These are phyloP conservation scores for Vaccinium myrtillus DNA, from an alignment of 148 eudicot genomes.

Conservation along the genomic window DNA sequence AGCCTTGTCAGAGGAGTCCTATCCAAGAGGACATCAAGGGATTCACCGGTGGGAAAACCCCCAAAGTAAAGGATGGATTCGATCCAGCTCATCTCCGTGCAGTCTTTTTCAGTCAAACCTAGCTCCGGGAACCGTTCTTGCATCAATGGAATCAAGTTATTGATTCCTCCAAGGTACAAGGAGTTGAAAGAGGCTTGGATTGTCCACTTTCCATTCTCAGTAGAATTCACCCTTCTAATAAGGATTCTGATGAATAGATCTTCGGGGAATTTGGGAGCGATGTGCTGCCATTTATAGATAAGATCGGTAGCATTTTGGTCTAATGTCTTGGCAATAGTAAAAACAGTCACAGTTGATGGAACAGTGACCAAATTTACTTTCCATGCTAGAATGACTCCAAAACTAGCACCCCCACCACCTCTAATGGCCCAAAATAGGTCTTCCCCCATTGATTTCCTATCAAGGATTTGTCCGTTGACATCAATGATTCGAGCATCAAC, in stretches of 20 bases:
- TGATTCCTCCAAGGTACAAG: conserved; percentile 8
- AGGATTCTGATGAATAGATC: not conserved
- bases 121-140: conserved; percentile 11
- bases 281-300: not conserved
- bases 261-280: conserved; percentile 7
- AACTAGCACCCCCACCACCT: conserved; percentile 18
- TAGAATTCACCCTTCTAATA: not conserved
- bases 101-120: conserved; percentile 9
- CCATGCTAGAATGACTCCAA: conserved; percentile 13
- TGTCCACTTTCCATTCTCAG: not conserved
- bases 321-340: not conserved
- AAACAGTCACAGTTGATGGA: conserved; percentile 11
- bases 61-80: conserved; percentile 7
- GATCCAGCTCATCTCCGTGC: not conserved
- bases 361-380: conserved; percentile 5
- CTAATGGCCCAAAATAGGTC: conserved; percentile 21
- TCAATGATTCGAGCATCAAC: conserved; percentile 10
- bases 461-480: conserved; percentile 4
- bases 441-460: conserved; percentile 16
- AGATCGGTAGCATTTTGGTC: not conserved
- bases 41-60: not conserved
- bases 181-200: not conserved
- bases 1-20: not conserved
- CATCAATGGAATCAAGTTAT: conserved; percentile 2
- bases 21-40: not conserved